phyloP scores from a whole-genome alignment of 2,329 filamentous ascomycete genomes.

The Talaromyces marneffei region DNA sequence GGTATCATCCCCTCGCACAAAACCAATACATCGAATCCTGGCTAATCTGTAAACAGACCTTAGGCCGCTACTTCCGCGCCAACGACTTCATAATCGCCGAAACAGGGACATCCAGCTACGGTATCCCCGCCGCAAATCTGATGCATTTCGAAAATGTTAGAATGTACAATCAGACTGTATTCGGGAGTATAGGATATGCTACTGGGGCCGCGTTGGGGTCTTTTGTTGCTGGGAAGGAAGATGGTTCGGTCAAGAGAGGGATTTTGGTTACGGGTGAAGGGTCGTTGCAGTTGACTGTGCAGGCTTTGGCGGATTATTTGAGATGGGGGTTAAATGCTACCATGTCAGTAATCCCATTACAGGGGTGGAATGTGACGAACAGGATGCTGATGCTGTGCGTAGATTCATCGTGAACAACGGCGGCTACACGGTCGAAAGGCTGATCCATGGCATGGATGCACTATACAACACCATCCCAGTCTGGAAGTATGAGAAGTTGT shows the following conservation, averaged over 20 bases:
- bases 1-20: neutral
- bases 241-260: slow-evolving; percentile 6
- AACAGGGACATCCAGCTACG: slow-evolving; percentile 7
- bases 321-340: slow-evolving; percentile 2
- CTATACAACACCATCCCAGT: slow-evolving; percentile 7
- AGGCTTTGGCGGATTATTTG: slow-evolving; percentile 7
- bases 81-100: slow-evolving; percentile 10
- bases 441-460: slow-evolving; percentile 39
- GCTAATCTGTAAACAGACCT: neutral
- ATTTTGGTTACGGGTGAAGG: slow-evolving; percentile 12
- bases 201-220: slow-evolving; percentile 22
- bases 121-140: slow-evolving; percentile 5
- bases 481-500: slow-evolving; percentile 10
- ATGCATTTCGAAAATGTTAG: neutral
- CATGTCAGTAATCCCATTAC: neutral
- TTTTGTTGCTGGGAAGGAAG: slow-evolving; percentile 20
- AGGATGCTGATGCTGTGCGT: neutral
- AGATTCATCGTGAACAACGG: slow-evolving; percentile 44
- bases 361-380: neutral
- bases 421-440: slow-evolving; percentile 44
- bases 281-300: slow-evolving; percentile 12
- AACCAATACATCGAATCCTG: too few species aligned
- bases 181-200: slow-evolving; percentile 26
- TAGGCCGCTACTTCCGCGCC: neutral
- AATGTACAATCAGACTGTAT: slow-evolving; percentile 23